Conservation (phyloP, 192 early-diverging fungal species). For the Coemansia asiatica region DNA sequence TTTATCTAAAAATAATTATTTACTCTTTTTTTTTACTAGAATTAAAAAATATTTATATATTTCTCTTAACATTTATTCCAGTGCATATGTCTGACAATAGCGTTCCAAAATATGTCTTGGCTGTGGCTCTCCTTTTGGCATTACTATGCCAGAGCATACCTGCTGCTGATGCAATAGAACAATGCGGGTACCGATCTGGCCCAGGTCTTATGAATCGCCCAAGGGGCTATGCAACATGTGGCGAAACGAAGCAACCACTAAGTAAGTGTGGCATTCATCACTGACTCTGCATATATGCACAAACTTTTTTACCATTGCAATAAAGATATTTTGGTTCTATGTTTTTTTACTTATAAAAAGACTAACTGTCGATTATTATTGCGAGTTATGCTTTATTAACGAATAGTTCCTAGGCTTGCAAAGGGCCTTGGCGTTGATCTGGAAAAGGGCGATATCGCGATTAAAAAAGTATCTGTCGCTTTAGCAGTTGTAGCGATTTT, state of each 20-base stretch:
- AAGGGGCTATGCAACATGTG: neutral
- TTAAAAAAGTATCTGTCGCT: conserved; percentile 15
- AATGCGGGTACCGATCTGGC: conserved; percentile 5
- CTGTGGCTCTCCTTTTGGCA: neutral
- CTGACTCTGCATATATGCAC: neutral
- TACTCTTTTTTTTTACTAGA: neutral
- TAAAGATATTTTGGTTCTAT: neutral
- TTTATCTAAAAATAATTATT: neutral
- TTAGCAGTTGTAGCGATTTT: conserved; percentile 18
- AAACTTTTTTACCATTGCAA: neutral
- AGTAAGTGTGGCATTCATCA: conserved; percentile 2
- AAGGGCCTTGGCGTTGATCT: conserved; percentile 24
- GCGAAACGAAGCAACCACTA: neutral
- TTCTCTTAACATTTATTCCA: no score
- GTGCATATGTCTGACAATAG: neutral
- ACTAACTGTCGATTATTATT: neutral
- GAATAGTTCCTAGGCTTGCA: conserved; percentile 26
- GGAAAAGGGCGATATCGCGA: conserved; percentile 23
- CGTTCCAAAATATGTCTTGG: no score
- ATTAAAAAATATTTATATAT: no score
- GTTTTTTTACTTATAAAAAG: neutral
- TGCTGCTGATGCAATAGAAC: conserved; percentile 4
- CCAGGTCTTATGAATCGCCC: conserved; percentile 7
- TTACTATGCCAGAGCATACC: neutral
- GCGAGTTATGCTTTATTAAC: neutral